These are phyloP conservation scores for Cryptococcus depauperatus DNA, from an alignment of 1,284 basidiomycete genomes.

Conservation along the genomic window DNA sequence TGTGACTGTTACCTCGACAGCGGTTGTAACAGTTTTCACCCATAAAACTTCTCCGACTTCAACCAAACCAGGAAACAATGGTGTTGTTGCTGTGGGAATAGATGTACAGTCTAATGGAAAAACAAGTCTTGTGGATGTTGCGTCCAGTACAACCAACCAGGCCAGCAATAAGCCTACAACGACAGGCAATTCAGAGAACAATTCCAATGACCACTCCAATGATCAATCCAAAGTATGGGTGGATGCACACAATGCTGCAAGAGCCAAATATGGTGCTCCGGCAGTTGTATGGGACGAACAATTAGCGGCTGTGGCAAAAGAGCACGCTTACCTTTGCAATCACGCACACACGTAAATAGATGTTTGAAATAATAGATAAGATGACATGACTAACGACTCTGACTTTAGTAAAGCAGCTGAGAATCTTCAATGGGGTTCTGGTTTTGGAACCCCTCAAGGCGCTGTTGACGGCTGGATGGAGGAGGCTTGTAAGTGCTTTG, in stretches of 20 bases:
- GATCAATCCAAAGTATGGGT: conserved; percentile 11
- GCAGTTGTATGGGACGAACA: conserved; percentile 10
- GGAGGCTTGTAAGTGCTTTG: conserved; percentile 17
- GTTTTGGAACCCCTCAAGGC: conserved; percentile 13
- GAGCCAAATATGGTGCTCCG: conserved; percentile 14
- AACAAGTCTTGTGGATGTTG: not conserved
- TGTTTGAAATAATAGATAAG: no score
- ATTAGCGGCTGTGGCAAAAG: conserved; percentile 15
- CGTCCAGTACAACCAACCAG: not conserved
- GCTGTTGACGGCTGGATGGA: conserved; percentile 22
- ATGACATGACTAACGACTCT: not conserved
- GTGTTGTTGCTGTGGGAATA: no score
- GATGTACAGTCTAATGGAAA: no score
- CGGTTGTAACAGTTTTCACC: no score
- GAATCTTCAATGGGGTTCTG: conserved; percentile 17
- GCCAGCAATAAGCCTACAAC: no score
- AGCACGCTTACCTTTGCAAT: conserved; percentile 19
- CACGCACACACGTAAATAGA: conserved; percentile 18
- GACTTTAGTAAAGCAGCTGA: conserved; percentile 19
- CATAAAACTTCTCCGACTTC: no score
- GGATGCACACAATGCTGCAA: conserved; percentile 14
- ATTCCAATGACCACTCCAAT: no score
- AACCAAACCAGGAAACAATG: not conserved
- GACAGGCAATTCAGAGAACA: no score
- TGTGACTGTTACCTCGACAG: no score